Conservation (phyloP, 2,329 filamentous ascomycete genomes). For the Sclerotinia subarctica region DNA sequence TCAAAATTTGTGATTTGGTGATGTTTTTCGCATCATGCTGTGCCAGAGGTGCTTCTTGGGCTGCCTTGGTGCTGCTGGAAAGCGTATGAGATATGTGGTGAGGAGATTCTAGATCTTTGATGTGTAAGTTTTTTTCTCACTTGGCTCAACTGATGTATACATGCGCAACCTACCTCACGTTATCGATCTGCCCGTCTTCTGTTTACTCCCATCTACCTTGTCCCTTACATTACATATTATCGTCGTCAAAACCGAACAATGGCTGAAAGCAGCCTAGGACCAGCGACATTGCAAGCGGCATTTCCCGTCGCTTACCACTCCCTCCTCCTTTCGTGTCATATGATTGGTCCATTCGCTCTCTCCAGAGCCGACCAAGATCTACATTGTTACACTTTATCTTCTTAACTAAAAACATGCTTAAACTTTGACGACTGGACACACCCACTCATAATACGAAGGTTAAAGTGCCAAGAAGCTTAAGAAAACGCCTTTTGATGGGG, state of each 20-base stretch:
- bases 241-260: neutral
- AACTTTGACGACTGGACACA: slow-evolving; percentile 2
- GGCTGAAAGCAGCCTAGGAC: neutral
- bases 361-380: slow-evolving; percentile 1
- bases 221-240: neutral
- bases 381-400: neutral
- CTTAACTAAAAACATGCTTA: slow-evolving; percentile 13
- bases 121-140: neutral
- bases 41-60: neutral
- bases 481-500: slow-evolving; percentile 9
- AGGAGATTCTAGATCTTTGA: neutral
- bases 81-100: neutral
- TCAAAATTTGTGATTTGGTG: neutral
- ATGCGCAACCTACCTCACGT: too few species aligned
- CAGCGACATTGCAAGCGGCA: neutral
- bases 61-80: neutral
- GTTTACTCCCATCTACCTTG: neutral
- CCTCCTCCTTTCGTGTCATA: neutral
- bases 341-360: neutral
- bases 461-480: neutral
- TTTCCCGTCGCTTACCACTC: neutral
- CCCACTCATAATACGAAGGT: slow-evolving; percentile 1
- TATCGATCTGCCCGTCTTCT: neutral
- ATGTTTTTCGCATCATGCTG: neutral
- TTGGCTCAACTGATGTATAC: neutral